A percentile compares a stretch with the other conserved stretches of the same genome.
Conservation (phyloP, 2,329 filamentous ascomycete genomes). For the Aspergillus latus region DNA sequence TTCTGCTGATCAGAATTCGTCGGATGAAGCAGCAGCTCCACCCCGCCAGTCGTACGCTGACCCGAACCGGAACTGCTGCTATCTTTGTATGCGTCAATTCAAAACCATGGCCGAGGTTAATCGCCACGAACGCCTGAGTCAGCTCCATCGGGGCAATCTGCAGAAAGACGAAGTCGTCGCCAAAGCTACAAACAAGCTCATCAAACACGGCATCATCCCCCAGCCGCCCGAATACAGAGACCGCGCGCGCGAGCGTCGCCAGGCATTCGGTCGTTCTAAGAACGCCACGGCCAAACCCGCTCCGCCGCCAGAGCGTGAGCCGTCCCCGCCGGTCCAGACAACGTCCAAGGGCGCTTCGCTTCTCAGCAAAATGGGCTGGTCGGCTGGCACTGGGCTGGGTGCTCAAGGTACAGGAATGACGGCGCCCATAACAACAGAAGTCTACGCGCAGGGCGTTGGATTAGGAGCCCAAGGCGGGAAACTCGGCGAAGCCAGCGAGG, state of each 20-base stretch:
- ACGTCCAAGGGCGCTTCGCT: conserved; percentile 52
- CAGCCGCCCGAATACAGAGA: conserved; percentile 46
- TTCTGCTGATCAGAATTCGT: conserved; percentile 15
- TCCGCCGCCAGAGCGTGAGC: conserved; percentile 30
- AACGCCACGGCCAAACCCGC: conserved; percentile 22
- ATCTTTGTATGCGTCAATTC: conserved; percentile 62
- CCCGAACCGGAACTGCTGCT: conserved; percentile 57
- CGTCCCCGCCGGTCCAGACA: conserved; percentile 29
- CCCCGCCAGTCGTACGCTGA: conserved; percentile 62
- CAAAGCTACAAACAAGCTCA: conserved; percentile 43
- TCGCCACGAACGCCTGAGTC: conserved; percentile 59
- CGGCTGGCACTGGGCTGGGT: conserved; percentile 48
- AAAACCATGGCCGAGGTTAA: conserved; percentile 56
- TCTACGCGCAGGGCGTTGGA: conserved; percentile 52
- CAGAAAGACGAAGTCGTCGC: conserved; percentile 50
- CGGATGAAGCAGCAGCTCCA: conserved; percentile 30
- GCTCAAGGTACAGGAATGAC: conserved; percentile 51
- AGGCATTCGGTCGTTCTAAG: conserved; percentile 43
- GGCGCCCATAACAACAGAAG: conserved; percentile 48
- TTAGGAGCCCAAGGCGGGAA: conserved; percentile 51
- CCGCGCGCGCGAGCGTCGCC: conserved; percentile 47
- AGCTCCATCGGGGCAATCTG: conserved; percentile 57
- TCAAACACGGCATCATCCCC: conserved; percentile 43
- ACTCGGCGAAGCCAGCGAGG: conserved; percentile 49
- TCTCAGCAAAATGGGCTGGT: conserved; percentile 54